Evolutionary conservation across 2,329 filamentous ascomycete genomes (phyloP), one percentile per base, ranked within the genome.

Genomic region (Ceratocystis diversiconidia): DNA sequence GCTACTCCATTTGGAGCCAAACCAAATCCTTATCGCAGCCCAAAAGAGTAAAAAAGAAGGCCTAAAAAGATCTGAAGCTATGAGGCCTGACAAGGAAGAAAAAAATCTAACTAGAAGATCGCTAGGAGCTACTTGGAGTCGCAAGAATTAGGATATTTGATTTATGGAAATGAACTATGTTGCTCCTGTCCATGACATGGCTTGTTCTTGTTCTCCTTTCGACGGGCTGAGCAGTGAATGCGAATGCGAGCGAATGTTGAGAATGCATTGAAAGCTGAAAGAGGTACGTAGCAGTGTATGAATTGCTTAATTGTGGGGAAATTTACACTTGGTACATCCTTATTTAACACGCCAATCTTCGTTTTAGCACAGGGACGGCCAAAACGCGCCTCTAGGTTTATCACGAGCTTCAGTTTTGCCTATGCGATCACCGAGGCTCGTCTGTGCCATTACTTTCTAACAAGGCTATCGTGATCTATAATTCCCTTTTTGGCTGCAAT

Each of bases 1-100:
- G n/a, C 50, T 44, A 46, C 50, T 69, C 74, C 69, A 74, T 73
- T 67, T 72, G 25, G 55, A 59, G 17, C 55, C 71, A 59, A 32
- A n/a, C 36, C 3, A 15, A 15, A 41, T 12, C 10, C 55, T n/a
- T 59, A 25, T 59, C 28, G 28, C 55, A 59, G 55, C 55, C 55
- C 7, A 59, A 59, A 52, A 52, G 48, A 25, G 48, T 6, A 22
- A 36, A 19, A 19, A 8, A 25, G 5, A 15, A 25, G 15, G 28
- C 55, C 55, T 7, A 22, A 41, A 32, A 41, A 12, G 36, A 5
- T 2, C 0, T 36, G 22, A 8, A 28, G 48, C 19, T 52, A 10
- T 8, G 12, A 41, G 36, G 36, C 10, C 12, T 41, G 36, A 12
- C 8, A 12, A 41, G 36, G 36, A 41, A 12, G 8, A 10, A 4